Evolutionary conservation across 768 basidiomycete genomes (phyloP).

Genomic region (Postia placenta): DNA sequence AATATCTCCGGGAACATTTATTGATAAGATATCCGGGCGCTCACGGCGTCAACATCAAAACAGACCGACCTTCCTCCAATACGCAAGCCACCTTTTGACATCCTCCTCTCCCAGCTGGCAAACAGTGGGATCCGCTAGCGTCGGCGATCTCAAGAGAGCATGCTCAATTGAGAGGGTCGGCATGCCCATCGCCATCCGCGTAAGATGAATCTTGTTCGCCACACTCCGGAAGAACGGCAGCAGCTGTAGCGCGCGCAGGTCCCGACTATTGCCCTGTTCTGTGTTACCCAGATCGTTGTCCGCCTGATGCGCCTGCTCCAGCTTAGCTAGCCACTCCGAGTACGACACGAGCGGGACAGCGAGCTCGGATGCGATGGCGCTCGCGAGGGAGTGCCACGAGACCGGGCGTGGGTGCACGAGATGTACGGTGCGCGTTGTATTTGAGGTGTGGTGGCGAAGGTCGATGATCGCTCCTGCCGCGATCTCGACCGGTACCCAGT

Average conservation of each 20-base stretch:
- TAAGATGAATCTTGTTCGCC: background rate
- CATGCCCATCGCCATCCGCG: background rate
- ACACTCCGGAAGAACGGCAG: background rate
- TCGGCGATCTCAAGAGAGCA: background rate
- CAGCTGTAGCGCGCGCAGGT: background rate
- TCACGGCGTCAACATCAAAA: no score
- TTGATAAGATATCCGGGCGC: no score
- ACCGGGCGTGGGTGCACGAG: slow-evolving; percentile 2
- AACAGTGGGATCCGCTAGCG: background rate
- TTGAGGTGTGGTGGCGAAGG: background rate
- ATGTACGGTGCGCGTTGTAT: background rate
- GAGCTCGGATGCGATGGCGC: background rate
- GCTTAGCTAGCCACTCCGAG: background rate
- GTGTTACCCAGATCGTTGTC: background rate
- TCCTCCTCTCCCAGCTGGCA: background rate
- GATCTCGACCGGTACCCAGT: background rate
- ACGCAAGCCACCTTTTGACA: slow-evolving; percentile 29
- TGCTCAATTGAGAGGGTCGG: background rate
- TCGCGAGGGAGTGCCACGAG: background rate
- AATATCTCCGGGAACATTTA: no score
- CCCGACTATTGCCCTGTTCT: background rate
- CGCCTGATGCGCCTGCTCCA: background rate
- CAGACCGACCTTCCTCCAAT: slow-evolving; percentile 25
- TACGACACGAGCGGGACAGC: background rate
- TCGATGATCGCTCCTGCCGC: background rate